Conservation (phyloP, 148 eudicot species). For the Cornus kousa region DNA sequence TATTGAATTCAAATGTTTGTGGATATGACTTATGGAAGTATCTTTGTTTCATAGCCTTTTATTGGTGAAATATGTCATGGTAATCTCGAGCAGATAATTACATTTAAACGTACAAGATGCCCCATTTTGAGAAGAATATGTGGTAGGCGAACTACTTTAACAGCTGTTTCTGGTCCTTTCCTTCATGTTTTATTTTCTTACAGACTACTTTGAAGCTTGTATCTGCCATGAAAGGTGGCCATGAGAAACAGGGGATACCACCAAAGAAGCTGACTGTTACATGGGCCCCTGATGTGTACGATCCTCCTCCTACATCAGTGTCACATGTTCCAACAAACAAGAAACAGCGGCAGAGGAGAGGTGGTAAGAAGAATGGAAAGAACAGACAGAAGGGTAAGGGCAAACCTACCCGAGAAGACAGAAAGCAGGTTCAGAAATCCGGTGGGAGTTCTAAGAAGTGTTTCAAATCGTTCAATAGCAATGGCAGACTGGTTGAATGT, state of each 20-base stretch:
- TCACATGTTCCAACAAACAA: slow-evolving; percentile 51
- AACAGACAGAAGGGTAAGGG: slow-evolving; percentile 56
- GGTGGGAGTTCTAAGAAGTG: slow-evolving; percentile 34
- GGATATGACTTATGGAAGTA: no score
- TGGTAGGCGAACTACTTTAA: neutral
- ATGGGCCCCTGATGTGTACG: slow-evolving; percentile 96
- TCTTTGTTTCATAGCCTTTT: no score
- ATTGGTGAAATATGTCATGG: neutral
- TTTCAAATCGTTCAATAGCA: slow-evolving; percentile 21
- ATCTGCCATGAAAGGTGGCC: slow-evolving; percentile 88
- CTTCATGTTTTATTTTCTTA: slow-evolving; percentile 8
- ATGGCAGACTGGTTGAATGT: slow-evolving; percentile 17
- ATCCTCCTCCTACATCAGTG: slow-evolving; percentile 67
- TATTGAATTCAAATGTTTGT: no score
- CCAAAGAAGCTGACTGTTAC: slow-evolving; percentile 54
- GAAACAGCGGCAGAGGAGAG: slow-evolving; percentile 37
- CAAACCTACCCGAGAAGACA: slow-evolving; percentile 60
- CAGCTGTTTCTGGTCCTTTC: neutral
- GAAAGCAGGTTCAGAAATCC: slow-evolving; percentile 53
- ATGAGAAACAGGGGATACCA: slow-evolving; percentile 65
- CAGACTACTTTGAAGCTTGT: slow-evolving; percentile 54
- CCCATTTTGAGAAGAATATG: neutral
- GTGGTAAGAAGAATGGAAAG: slow-evolving; percentile 55
- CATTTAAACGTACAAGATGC: neutral
- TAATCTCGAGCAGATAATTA: neutral